Percentiles rank a stretch among this genome's conserved stretches.
phyloP scores from a whole-genome alignment of 208 protist genomes.

The Wallacemonas sp. region DNA sequence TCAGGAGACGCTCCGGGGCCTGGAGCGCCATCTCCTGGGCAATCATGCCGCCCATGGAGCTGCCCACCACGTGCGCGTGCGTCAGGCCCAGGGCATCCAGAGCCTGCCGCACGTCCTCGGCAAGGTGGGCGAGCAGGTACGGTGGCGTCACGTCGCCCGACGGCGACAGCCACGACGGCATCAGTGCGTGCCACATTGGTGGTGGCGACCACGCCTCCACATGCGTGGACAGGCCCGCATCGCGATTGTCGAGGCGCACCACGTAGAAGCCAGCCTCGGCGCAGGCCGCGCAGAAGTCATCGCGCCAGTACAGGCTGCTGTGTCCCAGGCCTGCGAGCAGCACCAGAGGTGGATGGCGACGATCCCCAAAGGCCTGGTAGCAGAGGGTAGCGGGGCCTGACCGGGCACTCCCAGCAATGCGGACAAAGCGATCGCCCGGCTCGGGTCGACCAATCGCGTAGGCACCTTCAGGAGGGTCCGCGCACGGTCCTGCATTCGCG shows the following conservation, averaged over 20 bases:
- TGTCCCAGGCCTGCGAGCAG: slow-evolving; percentile 30
- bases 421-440: slow-evolving; percentile 17
- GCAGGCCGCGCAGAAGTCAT: slow-evolving; percentile 32
- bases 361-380: slow-evolving; percentile 39
- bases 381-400: slow-evolving; percentile 27
- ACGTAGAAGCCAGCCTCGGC: slow-evolving; percentile 37
- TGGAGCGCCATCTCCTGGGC: slow-evolving; percentile 37
- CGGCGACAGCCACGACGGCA: slow-evolving; percentile 20
- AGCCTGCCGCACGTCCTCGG: slow-evolving; percentile 27
- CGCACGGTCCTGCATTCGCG: background rate
- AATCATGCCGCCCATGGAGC: slow-evolving; percentile 52
- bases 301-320: slow-evolving; percentile 23
- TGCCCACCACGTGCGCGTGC: slow-evolving; percentile 36
- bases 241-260: slow-evolving; percentile 44
- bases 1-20: slow-evolving; percentile 15
- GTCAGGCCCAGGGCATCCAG: slow-evolving; percentile 29
- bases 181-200: slow-evolving; percentile 13
- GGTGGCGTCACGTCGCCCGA: background rate
- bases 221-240: slow-evolving; percentile 34
- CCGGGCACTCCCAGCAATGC: slow-evolving; percentile 26
- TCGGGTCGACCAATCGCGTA: slow-evolving; percentile 10
- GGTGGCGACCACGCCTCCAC: slow-evolving; percentile 15
- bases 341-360: slow-evolving; percentile 26
- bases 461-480: background rate
- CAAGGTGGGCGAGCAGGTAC: slow-evolving; percentile 40